These are phyloP conservation scores for Cryptosporidium ryanae DNA, from an alignment of 169 alveolate species.

Conservation along the genomic window DNA sequence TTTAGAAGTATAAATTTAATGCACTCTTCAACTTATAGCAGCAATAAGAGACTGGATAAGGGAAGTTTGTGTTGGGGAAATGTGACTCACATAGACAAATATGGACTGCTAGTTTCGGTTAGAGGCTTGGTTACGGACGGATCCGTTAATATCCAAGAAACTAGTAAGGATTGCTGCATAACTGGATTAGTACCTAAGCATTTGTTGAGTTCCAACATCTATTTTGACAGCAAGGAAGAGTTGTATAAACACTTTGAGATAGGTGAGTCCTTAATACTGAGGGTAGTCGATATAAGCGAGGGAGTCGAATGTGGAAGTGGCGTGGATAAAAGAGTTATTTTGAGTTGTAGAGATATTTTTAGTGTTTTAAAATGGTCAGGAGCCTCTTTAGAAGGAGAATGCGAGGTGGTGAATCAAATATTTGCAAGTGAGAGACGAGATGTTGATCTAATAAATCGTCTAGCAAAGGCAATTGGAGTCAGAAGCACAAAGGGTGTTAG, in stretches of 20 bases:
- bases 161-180: neutral
- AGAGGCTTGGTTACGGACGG: neutral
- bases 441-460: neutral
- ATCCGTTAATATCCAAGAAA: no score
- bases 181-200: conserved; percentile 63
- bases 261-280: conserved; percentile 27
- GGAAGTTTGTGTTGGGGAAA: conserved; percentile 14
- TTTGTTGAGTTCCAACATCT: conserved; percentile 7
- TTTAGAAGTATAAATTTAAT: neutral
- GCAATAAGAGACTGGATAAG: neutral
- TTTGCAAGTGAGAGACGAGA: conserved; percentile 6
- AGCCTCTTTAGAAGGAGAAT: neutral
- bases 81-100: conserved; percentile 40
- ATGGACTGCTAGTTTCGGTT: conserved; percentile 42
- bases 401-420: neutral
- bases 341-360: conserved; percentile 4
- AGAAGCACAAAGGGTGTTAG: neutral
- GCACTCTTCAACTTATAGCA: neutral
- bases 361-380: neutral
- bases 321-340: conserved; percentile 2
- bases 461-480: neutral
- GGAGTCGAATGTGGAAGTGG: neutral
- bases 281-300: conserved; percentile 14
- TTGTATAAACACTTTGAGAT: conserved; percentile 17
- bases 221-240: conserved; percentile 40